These are phyloP conservation scores for Spencermartinsiella europaea DNA, from an alignment of 805 yeast species.

Conservation along the genomic window DNA sequence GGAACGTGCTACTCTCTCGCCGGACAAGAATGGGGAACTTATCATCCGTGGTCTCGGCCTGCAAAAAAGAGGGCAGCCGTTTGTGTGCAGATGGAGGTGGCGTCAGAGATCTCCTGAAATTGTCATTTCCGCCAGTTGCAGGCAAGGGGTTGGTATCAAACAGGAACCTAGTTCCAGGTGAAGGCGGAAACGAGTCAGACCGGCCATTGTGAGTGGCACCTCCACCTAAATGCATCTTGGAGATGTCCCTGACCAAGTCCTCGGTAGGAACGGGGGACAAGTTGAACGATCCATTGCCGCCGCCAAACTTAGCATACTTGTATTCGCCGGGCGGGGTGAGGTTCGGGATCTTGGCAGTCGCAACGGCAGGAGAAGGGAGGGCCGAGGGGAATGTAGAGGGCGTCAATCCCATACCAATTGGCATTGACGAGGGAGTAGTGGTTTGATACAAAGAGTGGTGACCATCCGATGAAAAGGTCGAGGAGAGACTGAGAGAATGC, in stretches of 20 bases:
- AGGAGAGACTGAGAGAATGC: constrained; percentile 7
- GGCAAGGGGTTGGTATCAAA: neutral
- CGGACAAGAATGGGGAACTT: constrained; percentile 32
- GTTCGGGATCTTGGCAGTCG: constrained; percentile 8
- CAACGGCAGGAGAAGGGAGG: constrained; percentile 4
- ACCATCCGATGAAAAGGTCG: neutral
- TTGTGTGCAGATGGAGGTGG: constrained; percentile 4
- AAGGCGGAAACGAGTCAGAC: constrained; percentile 1
- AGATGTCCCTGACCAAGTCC: constrained; percentile 6
- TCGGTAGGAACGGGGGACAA: neutral
- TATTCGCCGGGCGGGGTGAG: constrained; percentile 16
- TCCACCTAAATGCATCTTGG: constrained; percentile 5
- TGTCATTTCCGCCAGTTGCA: neutral
- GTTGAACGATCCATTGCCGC: neutral
- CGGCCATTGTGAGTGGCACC: neutral
- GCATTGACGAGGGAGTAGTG: neutral
- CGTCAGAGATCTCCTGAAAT: neutral
- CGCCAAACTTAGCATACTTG: neutral
- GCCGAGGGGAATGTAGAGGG: neutral
- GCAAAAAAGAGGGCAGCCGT: constrained; percentile 18
- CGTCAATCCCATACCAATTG: neutral
- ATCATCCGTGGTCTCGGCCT: constrained; percentile 31
- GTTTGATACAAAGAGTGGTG: neutral
- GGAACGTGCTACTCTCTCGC: constrained; percentile 21
- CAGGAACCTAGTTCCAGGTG: constrained; percentile 6